A percentile compares a stretch with the other conserved stretches of the same genome.
These are phyloP conservation scores for Neophaeococcomyces aloes DNA, from an alignment of 2,329 filamentous ascomycete species.

Conservation along the genomic window DNA sequence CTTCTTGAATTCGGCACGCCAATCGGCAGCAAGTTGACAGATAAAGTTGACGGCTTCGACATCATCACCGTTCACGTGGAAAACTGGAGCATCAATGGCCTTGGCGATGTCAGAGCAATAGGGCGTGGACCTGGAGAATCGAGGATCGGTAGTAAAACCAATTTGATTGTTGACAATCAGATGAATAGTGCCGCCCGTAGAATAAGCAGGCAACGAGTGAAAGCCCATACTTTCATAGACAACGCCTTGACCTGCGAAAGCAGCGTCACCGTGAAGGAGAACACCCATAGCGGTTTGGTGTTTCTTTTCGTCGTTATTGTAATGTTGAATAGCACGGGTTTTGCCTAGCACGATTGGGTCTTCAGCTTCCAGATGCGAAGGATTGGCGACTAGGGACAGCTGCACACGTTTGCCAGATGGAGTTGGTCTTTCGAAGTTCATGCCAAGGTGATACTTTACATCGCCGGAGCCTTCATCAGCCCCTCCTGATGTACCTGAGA, in stretches of 20 bases:
- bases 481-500: conserved; percentile 74
- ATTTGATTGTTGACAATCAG: conserved; percentile 99
- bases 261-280: conserved; percentile 90
- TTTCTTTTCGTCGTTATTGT: conserved; percentile 90
- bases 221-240: conserved; percentile 99
- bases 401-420: conserved; percentile 99
- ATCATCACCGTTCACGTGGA: conserved; percentile 98
- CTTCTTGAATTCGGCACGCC: conserved; percentile 96
- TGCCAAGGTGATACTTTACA: conserved; percentile 98
- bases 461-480: conserved; percentile 95
- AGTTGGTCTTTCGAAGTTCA: conserved; percentile 99
- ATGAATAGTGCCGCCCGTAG: conserved; percentile 93
- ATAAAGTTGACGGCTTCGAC: conserved; percentile 98
- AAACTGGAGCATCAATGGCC: conserved; percentile 93
- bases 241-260: conserved; percentile 90
- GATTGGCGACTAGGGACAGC: conserved; percentile 94
- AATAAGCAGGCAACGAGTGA: conserved; percentile 89
- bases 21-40: conserved; percentile 92
- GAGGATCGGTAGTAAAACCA: conserved; percentile 96
- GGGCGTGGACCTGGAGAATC: conserved; percentile 90
- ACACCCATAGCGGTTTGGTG: conserved; percentile 91
- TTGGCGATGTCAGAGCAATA: conserved; percentile 99
- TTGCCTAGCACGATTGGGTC: conserved; percentile 96
- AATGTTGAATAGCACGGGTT: conserved; percentile 95
- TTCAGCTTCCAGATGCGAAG: conserved; percentile 94